Conservation (phyloP, 2,329 filamentous ascomycete genomes). For the Aspergillus ochraceus region DNA sequence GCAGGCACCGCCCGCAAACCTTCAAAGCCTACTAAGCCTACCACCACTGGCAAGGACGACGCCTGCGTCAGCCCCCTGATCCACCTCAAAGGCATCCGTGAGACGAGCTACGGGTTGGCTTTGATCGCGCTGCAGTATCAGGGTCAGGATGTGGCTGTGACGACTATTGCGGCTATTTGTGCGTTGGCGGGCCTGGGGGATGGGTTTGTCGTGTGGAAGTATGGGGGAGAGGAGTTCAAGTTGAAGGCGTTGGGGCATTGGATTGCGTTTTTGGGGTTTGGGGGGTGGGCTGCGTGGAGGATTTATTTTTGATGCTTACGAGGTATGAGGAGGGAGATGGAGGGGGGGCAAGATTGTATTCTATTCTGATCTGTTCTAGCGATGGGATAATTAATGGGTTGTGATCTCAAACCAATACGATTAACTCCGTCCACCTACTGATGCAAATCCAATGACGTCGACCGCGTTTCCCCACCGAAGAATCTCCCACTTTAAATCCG, state of each 20-base stretch:
- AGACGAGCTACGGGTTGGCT: conserved; percentile 16
- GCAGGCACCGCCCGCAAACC: not conserved
- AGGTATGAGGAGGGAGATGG: not conserved
- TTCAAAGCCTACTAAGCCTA: not conserved
- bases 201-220: conserved; percentile 11
- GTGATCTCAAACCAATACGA: too few species aligned
- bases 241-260: conserved; percentile 15
- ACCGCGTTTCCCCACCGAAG: not conserved
- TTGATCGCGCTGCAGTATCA: conserved; percentile 13
- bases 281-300: conserved; percentile 13
- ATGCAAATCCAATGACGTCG: conserved; percentile 13
- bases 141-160: conserved; percentile 12
- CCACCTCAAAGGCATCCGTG: conserved; percentile 18
- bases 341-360: not conserved
- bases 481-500: too few species aligned
- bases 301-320: conserved; percentile 5
- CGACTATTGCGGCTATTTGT: conserved; percentile 8
- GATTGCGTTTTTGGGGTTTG: conserved; percentile 2
- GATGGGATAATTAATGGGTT: too few species aligned
- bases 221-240: conserved; percentile 8
- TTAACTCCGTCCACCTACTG: too few species aligned
- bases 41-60: not conserved
- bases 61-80: conserved; percentile 6
- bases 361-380: too few species aligned
- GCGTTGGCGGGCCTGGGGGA: conserved; percentile 12